Percentiles rank a stretch among this genome's conserved stretches.
phyloP scores from a whole-genome alignment of 1,284 basidiomycete genomes.

The Coriolopsis trogii region DNA sequence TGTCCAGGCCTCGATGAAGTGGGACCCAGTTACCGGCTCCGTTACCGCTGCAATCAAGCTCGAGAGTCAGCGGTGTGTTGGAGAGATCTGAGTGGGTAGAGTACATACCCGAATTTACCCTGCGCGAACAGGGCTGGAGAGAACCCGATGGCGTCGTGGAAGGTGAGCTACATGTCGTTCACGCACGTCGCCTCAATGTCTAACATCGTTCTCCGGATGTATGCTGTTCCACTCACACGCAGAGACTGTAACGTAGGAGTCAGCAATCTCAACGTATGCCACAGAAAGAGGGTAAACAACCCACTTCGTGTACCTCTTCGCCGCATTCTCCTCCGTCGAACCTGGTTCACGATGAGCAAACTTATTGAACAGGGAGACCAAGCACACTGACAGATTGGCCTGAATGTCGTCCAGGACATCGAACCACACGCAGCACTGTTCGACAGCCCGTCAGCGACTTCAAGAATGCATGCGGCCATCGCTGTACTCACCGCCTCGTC shows the following conservation, averaged over 20 bases:
- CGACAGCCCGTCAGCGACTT: not conserved
- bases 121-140: constrained; percentile 23
- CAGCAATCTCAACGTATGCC: not conserved
- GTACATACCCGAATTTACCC: constrained; percentile 26
- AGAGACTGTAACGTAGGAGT: constrained; percentile 13
- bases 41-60: constrained; percentile 24
- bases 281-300: no score
- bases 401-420: constrained; percentile 22
- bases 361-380: not conserved
- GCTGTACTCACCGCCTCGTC: constrained; percentile 32
- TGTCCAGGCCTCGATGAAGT: no score
- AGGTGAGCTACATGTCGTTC: constrained; percentile 19
- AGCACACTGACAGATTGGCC: constrained; percentile 7
- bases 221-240: constrained; percentile 10
- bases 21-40: constrained; percentile 21
- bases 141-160: constrained; percentile 30
- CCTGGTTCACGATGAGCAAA: not conserved
- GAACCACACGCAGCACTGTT: constrained; percentile 21
- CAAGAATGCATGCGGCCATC: not conserved
- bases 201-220: not conserved
- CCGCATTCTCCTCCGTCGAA: constrained; percentile 24
- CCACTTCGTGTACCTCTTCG: constrained; percentile 28
- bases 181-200: not conserved
- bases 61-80: no score
- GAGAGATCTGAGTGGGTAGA: not conserved